A percentile compares a stretch with the other conserved stretches of the same genome.
These are phyloP conservation scores for Pichiaceae sp. DNA, from an alignment of 1,139 yeast genomes.

Conservation along the genomic window DNA sequence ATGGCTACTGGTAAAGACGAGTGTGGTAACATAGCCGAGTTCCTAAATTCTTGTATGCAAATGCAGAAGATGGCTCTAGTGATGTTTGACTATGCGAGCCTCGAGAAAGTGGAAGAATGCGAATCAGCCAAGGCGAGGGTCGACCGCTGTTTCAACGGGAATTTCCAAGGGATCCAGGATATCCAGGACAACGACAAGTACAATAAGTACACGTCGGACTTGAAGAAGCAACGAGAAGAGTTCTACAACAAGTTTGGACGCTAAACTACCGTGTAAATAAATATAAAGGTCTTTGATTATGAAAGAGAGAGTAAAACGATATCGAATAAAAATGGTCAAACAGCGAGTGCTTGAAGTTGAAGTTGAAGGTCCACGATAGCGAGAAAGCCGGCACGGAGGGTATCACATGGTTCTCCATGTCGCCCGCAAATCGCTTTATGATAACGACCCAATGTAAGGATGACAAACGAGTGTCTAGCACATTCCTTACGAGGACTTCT, in stretches of 20 bases:
- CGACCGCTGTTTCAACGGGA: conserved; percentile 18
- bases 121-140: conserved; percentile 17
- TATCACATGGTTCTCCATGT: background rate
- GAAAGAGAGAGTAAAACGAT: background rate
- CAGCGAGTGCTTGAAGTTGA: conserved; percentile 64
- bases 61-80: conserved; percentile 22
- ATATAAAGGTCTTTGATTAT: background rate
- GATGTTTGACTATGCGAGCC: conserved; percentile 22
- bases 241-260: conserved; percentile 19
- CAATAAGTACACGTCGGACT: conserved; percentile 16
- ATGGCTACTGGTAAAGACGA: conserved; percentile 14
- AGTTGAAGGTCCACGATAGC: background rate
- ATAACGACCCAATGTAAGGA: background rate
- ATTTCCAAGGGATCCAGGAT: conserved; percentile 19
- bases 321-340: conserved; percentile 56
- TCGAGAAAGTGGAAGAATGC: conserved; percentile 19
- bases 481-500: conserved; percentile 45
- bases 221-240: conserved; percentile 19
- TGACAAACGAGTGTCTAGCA: background rate
- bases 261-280: conserved; percentile 5
- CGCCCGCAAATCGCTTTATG: too few species aligned
- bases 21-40: conserved; percentile 18
- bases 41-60: conserved; percentile 21
- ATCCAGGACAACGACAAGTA: conserved; percentile 16
- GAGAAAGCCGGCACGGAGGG: background rate